phyloP scores from a whole-genome alignment of 495 filamentous ascomycete genomes.

The Lindgomyces ingoldianus region DNA sequence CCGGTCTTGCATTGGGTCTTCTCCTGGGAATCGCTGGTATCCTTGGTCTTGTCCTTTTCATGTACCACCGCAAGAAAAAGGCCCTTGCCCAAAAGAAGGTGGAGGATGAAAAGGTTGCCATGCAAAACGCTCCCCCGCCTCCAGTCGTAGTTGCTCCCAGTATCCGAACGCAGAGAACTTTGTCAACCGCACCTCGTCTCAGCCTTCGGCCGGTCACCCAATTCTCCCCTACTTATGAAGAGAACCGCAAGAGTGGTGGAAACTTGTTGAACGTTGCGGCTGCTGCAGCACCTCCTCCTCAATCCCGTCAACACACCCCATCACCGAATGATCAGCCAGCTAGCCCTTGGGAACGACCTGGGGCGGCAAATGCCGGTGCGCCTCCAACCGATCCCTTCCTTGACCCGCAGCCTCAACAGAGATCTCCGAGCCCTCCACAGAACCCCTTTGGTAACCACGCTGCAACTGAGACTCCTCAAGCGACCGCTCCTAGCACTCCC shows the following conservation, averaged over 20 bases:
- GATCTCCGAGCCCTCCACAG: slow-evolving; percentile 40
- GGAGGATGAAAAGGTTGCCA: slow-evolving; percentile 64
- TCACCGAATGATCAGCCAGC: slow-evolving; percentile 40
- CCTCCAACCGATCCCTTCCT: slow-evolving; percentile 42
- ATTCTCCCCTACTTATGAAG: slow-evolving; percentile 70
- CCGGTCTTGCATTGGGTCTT: slow-evolving; percentile 81
- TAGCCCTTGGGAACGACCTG: slow-evolving; percentile 53
- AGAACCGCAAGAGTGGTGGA: slow-evolving; percentile 49
- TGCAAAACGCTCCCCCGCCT: slow-evolving; percentile 37
- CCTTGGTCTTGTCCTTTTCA: slow-evolving; percentile 62
- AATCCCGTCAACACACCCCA: slow-evolving; percentile 25
- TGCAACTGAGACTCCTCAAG: slow-evolving; percentile 44
- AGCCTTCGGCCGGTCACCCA: slow-evolving; percentile 87
- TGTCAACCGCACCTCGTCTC: slow-evolving; percentile 66
- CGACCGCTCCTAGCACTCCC: slow-evolving; percentile 10
- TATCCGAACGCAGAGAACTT: slow-evolving; percentile 46
- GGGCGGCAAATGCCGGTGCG: slow-evolving; percentile 51
- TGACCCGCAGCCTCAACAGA: slow-evolving; percentile 38
- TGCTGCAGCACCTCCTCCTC: slow-evolving; percentile 35
- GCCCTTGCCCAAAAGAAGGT: slow-evolving; percentile 51
- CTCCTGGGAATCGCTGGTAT: slow-evolving; percentile 64
- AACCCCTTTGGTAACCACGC: slow-evolving; percentile 53
- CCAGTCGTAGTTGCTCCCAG: slow-evolving; percentile 36
- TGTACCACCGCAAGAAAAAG: slow-evolving; percentile 64
- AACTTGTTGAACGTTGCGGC: slow-evolving; percentile 48